phyloP scores from a whole-genome alignment of 805 yeast species.

The Candida silvatica region DNA sequence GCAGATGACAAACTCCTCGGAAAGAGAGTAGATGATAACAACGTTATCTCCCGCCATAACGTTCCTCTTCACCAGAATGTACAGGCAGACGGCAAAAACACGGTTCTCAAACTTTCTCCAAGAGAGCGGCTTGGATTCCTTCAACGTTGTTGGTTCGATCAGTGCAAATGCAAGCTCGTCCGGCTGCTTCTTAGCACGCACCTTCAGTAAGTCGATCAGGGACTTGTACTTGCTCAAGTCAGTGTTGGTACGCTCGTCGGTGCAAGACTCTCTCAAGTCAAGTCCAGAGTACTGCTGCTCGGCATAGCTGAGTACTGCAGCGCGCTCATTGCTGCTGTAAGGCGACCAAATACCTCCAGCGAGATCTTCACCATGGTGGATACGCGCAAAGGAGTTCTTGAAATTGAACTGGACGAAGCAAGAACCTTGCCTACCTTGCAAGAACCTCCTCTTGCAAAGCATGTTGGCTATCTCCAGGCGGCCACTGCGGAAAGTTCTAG shows the following conservation, averaged over 20 bases:
- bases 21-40: constrained; percentile 73
- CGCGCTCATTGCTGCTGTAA: constrained; percentile 60
- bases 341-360: constrained; percentile 81
- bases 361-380: constrained; percentile 70
- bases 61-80: constrained; percentile 58
- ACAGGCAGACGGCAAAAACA: constrained; percentile 65
- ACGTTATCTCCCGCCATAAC: constrained; percentile 65
- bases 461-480: constrained; percentile 89
- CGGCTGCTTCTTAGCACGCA: constrained; percentile 65
- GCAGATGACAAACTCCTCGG: constrained; percentile 80
- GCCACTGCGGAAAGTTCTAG: constrained; percentile 78
- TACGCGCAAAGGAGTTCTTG: constrained; percentile 48
- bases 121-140: constrained; percentile 43
- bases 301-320: constrained; percentile 47
- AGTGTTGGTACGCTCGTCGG: constrained; percentile 73
- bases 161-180: constrained; percentile 71
- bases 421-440: constrained; percentile 72
- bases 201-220: constrained; percentile 66
- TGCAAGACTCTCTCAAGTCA: constrained; percentile 64
- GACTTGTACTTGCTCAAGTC: constrained; percentile 61
- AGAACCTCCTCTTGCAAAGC: constrained; percentile 68
- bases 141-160: constrained; percentile 29
- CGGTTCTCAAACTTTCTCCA: constrained; percentile 81
- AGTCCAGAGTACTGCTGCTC: constrained; percentile 77
- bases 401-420: constrained; percentile 76